These are phyloP conservation scores for Chenopodium album DNA, from an alignment of 148 eudicot genomes.

Conservation along the genomic window DNA sequence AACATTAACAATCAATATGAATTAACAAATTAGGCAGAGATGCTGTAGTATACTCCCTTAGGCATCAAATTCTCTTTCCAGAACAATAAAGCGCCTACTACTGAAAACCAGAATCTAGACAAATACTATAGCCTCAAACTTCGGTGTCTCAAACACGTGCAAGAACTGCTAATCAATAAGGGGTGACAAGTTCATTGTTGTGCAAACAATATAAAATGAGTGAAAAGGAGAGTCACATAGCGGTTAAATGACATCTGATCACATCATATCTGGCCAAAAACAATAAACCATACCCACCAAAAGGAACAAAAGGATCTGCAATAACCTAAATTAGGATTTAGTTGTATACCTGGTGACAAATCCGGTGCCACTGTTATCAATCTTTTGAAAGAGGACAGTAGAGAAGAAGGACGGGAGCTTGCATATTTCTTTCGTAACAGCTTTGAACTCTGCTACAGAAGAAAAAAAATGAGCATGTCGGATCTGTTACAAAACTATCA, in stretches of 20 bases:
- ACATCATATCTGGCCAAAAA: neutral
- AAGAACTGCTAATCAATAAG: neutral
- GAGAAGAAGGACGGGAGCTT: constrained; percentile 98
- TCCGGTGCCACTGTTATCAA: constrained; percentile 65
- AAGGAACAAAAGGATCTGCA: neutral
- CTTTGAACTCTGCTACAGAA: constrained; percentile 71
- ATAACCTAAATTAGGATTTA: neutral
- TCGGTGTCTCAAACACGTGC: neutral
- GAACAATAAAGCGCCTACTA: too few species aligned
- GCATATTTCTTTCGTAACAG: constrained; percentile 87
- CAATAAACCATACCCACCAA: neutral
- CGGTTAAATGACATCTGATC: neutral
- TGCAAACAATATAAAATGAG: neutral
- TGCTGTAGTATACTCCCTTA: neutral
- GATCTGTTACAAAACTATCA: neutral
- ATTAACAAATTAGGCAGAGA: neutral
- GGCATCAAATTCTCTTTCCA: neutral
- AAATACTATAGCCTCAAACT: neutral
- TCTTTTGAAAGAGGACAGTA: constrained; percentile 72
- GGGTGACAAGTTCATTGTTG: neutral
- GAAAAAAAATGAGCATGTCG: neutral
- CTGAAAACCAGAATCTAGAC: neutral
- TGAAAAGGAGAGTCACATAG: neutral
- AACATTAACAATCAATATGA: neutral
- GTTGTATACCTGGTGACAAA: constrained; percentile 74